Base-by-base conservation (phyloP, 2,329 filamentous ascomycete genomes). In the Huntiella abstrusa region DNA sequence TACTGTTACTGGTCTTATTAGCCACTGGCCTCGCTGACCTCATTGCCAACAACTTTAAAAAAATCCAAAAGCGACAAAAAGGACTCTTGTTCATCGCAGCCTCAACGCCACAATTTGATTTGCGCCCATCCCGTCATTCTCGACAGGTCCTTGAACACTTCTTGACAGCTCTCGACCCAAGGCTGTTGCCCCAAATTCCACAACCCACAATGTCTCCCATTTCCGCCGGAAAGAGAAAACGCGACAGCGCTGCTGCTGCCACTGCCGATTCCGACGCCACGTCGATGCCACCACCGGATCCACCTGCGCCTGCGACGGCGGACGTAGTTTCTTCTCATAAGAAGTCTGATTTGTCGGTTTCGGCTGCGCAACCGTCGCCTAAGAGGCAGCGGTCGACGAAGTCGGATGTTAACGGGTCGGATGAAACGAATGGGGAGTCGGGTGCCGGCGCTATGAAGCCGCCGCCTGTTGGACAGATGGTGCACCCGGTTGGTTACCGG, bases 401-500 rank as follows among this genome's bases (percentile, higher is more conserved):
- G 33, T 56, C 60, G 49, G 57, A 60, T 11, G 63, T 64, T 41
- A 28, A 19, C 3, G 40, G 40, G 17, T 43, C 63, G 64, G 49
- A 61, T 64, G 47, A 43, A 8, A 17, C 41, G n/a, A 28, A 28
- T 10, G 41, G 11, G 10, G 12, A 63, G 67, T 43, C 61, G 62
- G 51, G 49, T 51, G n/a, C 39, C 11, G 39, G 52, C 56, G 54
- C 68, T 50, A 83, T 86, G 77, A 64, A 71, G 16, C 79, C 79
- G 45, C 80, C 86, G 11, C 83, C 83, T 35, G 78, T 82, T 58
- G 87, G 83, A 52, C 79, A 81, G 50, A 64, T 92, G 53, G 80
- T 81, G 51, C 78, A 95, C 59, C 88, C 88, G 5, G 77, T 78
- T 40, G 87, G 88, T 44, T 96, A 88, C 68, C 78, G 76, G 61